Conservation (phyloP, 2,329 filamentous ascomycete genomes). For the Colletotrichum plurivorum region DNA sequence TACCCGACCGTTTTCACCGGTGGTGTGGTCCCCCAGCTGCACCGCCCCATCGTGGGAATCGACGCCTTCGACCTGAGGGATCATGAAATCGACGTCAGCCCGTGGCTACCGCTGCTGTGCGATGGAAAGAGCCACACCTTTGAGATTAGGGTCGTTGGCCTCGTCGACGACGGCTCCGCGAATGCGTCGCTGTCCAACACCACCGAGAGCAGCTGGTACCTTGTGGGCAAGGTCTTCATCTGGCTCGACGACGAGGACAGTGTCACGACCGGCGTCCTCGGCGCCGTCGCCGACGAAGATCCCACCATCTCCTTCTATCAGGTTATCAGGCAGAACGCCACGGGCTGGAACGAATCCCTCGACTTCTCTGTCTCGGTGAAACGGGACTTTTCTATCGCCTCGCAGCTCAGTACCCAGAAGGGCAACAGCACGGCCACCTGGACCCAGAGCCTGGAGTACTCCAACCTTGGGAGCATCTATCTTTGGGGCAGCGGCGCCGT, state of each 20-base stretch:
- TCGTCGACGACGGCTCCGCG: slow-evolving; percentile 68
- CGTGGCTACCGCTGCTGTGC: slow-evolving; percentile 79
- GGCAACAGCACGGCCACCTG: slow-evolving; percentile 61
- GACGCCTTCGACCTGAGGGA: slow-evolving; percentile 85
- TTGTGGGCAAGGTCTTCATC: slow-evolving; percentile 84
- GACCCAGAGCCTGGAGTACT: slow-evolving; percentile 70
- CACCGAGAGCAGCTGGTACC: slow-evolving; percentile 78
- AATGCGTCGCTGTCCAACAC: slow-evolving; percentile 63
- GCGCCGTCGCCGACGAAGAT: slow-evolving; percentile 46
- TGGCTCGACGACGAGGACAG: slow-evolving; percentile 72
- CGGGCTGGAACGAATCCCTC: slow-evolving; percentile 73
- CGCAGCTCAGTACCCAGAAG: slow-evolving; percentile 63
- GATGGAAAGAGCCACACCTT: slow-evolving; percentile 77
- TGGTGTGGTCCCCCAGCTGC: slow-evolving; percentile 81
- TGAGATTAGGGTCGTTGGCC: slow-evolving; percentile 76
- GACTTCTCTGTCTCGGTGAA: slow-evolving; percentile 69
- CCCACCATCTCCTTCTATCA: slow-evolving; percentile 67
- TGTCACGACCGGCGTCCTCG: slow-evolving; percentile 64
- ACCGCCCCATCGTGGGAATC: slow-evolving; percentile 83
- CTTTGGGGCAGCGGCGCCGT: slow-evolving; percentile 43
- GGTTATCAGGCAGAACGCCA: slow-evolving; percentile 57
- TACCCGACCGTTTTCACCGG: slow-evolving; percentile 88
- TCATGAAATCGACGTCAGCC: slow-evolving; percentile 86
- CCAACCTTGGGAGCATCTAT: slow-evolving; percentile 62
- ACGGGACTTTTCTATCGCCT: slow-evolving; percentile 68